Conservation (phyloP, 169 alveolate species). For the Cardiosporidium cionae region DNA sequence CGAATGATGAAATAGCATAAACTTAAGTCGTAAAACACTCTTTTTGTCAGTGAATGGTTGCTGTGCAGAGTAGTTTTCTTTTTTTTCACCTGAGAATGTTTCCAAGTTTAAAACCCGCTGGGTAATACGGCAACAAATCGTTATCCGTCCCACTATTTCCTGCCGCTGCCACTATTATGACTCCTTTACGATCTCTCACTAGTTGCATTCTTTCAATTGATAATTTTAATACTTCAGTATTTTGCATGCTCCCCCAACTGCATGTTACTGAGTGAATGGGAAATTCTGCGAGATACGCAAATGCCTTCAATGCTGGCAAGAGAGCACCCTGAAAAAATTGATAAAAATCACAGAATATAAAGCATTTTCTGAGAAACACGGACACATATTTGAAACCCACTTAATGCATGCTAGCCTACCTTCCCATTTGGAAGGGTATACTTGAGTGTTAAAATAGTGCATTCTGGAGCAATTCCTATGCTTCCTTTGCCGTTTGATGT, state of each 20-base stretch:
- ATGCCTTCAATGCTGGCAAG: constrained; percentile 8
- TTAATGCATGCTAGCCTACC: neutral
- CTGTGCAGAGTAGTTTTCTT: neutral
- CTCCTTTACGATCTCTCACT: constrained; percentile 38
- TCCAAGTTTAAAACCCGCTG: constrained; percentile 28
- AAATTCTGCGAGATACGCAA: constrained; percentile 35
- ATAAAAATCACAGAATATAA: neutral
- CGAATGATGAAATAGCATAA: neutral
- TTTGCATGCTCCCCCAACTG: constrained; percentile 48
- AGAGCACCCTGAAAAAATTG: neutral
- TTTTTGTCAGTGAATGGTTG: neutral
- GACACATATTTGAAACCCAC: neutral
- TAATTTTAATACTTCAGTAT: constrained; percentile 19
- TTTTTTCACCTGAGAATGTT: constrained; percentile 16
- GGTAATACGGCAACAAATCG: constrained; percentile 41
- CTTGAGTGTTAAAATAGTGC: constrained; percentile 2
- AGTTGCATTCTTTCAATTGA: constrained; percentile 24
- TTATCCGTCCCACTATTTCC: constrained; percentile 46
- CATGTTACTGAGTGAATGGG: constrained; percentile 35
- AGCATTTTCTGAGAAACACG: neutral
- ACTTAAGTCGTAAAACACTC: neutral
- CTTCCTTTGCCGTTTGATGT: constrained; percentile 27
- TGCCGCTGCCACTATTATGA: constrained; percentile 47
- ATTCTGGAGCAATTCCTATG: constrained; percentile 38
- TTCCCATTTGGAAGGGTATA: constrained; percentile 5